phyloP scores from a whole-genome alignment of 257 asterid genomes.

The Prunella vulgaris region DNA sequence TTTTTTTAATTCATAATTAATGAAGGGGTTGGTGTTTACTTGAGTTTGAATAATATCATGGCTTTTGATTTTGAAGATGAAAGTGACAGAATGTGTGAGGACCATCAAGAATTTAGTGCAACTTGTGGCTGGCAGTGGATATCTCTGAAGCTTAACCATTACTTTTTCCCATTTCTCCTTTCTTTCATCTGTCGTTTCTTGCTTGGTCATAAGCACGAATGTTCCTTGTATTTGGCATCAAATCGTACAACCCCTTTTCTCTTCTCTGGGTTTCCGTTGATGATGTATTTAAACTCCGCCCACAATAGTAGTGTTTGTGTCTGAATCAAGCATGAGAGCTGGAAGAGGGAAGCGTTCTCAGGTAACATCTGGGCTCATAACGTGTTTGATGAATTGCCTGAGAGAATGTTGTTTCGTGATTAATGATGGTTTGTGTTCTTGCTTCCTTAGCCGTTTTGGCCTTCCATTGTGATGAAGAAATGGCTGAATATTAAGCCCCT shows the following conservation, averaged over 20 bases:
- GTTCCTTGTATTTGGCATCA: constrained; percentile 42
- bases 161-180: constrained; percentile 23
- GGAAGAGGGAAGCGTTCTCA: constrained; percentile 53
- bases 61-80: constrained; percentile 27
- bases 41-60: constrained; percentile 34
- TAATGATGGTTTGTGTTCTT: not conserved
- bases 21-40: constrained; percentile 24
- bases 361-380: constrained; percentile 29
- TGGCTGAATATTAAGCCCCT: constrained; percentile 85
- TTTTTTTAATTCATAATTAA: not conserved
- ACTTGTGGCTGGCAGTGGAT: constrained; percentile 56
- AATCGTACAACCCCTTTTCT: constrained; percentile 19
- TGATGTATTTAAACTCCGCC: constrained; percentile 16
- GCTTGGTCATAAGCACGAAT: constrained; percentile 44
- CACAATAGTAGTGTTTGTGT: constrained; percentile 12
- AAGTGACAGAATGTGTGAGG: constrained; percentile 39
- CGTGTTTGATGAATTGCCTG: constrained; percentile 22
- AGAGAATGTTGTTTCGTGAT: not conserved
- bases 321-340: constrained; percentile 40
- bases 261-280: not conserved
- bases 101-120: constrained; percentile 44
- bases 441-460: constrained; percentile 69
- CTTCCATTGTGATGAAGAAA: constrained; percentile 87
- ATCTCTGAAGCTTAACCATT: constrained; percentile 50
- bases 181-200: constrained; percentile 43